Conservation (phyloP, 2,329 filamentous ascomycete species). For the Teratosphaeria destructans region DNA sequence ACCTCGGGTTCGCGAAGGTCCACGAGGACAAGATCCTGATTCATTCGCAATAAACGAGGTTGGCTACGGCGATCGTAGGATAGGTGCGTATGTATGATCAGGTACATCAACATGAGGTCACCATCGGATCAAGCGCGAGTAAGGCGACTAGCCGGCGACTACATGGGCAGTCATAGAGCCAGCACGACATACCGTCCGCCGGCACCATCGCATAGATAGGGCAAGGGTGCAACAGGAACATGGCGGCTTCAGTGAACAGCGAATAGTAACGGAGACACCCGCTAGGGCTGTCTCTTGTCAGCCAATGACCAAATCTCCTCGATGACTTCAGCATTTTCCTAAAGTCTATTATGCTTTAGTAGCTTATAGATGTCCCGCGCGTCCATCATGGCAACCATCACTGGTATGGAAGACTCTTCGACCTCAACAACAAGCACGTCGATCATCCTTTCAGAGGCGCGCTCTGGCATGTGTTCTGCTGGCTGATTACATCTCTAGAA, state of each 20-base stretch:
- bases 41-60: neutral
- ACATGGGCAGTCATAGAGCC: no score
- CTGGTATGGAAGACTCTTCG: neutral
- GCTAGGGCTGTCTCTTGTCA: neutral
- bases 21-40: conserved; percentile 6
- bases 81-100: neutral
- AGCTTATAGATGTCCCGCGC: neutral
- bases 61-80: neutral
- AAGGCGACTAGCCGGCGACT: no score
- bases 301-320: neutral
- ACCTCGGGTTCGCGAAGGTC: conserved; percentile 13
- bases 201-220: no score
- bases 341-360: neutral
- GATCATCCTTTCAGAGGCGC: neutral
- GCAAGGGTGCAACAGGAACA: no score
- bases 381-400: neutral
- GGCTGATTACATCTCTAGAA: neutral
- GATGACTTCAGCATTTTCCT: neutral
- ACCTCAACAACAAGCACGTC: neutral
- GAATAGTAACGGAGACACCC: neutral
- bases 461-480: neutral
- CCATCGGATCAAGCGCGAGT: no score
- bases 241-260: neutral
- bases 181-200: no score
- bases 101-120: neutral